A percentile compares a stretch with the other conserved stretches of the same genome.
These are phyloP conservation scores for Arthrocladium fulminans DNA, from an alignment of 2,329 filamentous ascomycete species.

Conservation along the genomic window DNA sequence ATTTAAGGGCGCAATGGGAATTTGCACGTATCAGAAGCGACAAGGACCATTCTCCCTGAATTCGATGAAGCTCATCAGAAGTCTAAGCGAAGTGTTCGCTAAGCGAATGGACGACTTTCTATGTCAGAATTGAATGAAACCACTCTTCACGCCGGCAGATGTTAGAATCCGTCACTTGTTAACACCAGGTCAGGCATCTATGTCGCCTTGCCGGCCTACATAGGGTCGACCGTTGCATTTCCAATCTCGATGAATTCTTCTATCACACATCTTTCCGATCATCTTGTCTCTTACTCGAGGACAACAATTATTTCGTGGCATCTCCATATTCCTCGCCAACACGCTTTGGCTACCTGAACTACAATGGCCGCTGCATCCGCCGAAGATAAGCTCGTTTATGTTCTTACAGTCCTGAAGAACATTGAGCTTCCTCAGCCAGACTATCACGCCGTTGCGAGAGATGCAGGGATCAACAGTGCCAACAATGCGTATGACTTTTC, in stretches of 20 bases:
- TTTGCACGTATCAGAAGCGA: not conserved
- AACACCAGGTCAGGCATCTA: not conserved
- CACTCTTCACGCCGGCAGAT: not conserved
- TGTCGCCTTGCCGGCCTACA: not conserved
- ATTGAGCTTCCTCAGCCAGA: slow-evolving; percentile 12
- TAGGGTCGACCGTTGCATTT: not conserved
- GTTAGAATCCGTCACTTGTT: not conserved
- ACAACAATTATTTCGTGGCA: too few species aligned
- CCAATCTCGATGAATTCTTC: not conserved
- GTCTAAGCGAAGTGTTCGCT: not conserved
- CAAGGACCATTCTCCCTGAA: not conserved
- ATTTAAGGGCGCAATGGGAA: too few species aligned
- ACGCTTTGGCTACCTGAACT: too few species aligned
- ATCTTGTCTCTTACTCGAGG: not conserved
- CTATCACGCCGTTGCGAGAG: slow-evolving; percentile 8
- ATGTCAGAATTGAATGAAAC: slow-evolving; percentile 1
- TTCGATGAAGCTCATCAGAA: not conserved
- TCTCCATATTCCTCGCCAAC: too few species aligned
- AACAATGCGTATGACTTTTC: slow-evolving; percentile 11
- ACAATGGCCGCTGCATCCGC: not conserved
- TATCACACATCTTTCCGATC: not conserved
- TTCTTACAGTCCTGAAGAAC: slow-evolving; percentile 11
- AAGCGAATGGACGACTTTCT: not conserved
- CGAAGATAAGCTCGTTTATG: slow-evolving; percentile 9
- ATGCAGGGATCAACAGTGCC: slow-evolving; percentile 4